Percentiles rank a stretch among this genome's conserved stretches.
These are phyloP conservation scores for Penicillium brasilianum DNA, from an alignment of 2,329 filamentous ascomycete genomes.

Conservation along the genomic window DNA sequence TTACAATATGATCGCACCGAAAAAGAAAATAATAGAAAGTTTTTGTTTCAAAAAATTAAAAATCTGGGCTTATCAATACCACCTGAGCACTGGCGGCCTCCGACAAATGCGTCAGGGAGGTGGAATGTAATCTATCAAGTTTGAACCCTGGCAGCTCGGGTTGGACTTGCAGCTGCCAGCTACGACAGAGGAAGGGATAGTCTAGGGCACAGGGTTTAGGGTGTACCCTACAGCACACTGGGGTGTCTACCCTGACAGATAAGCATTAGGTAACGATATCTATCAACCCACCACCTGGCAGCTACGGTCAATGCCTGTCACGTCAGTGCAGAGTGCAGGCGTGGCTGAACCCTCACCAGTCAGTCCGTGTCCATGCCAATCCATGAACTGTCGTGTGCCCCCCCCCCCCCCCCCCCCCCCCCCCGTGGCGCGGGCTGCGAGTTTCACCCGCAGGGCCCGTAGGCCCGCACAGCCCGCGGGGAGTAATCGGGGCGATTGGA, in stretches of 20 bases:
- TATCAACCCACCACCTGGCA: background rate
- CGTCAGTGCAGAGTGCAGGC: background rate
- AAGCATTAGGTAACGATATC: background rate
- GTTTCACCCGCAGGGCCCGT: background rate
- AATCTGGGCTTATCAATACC: background rate
- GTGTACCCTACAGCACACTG: background rate
- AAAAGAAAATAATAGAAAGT: background rate
- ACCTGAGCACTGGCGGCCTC: background rate
- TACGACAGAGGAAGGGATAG: no score
- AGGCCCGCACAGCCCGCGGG: background rate
- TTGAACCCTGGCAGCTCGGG: background rate
- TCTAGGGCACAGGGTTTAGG: slow-evolving; percentile 3
- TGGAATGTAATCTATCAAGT: background rate
- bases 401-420: background rate
- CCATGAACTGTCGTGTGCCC: background rate
- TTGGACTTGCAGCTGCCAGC: background rate
- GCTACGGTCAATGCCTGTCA: background rate
- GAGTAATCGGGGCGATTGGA: background rate
- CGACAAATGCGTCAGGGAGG: background rate
- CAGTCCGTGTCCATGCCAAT: background rate
- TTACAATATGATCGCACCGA: background rate
- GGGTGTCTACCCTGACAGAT: background rate
- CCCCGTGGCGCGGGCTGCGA: background rate
- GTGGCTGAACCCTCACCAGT: slow-evolving; percentile 4
- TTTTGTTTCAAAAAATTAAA: background rate